These are phyloP conservation scores for Gaultheria prostrata DNA, from an alignment of 148 eudicot species.

Conservation along the genomic window DNA sequence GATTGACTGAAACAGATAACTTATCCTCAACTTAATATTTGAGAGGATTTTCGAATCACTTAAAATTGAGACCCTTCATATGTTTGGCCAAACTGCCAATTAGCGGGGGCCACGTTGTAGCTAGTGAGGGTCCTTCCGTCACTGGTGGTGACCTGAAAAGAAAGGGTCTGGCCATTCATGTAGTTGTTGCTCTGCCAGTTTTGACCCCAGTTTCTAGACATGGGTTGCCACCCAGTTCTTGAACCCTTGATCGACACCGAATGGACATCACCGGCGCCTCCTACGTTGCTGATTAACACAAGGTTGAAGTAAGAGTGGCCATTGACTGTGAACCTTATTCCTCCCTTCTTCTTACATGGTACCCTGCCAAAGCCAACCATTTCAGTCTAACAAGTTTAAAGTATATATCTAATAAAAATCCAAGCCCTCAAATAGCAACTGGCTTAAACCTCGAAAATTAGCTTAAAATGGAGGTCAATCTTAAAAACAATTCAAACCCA, in stretches of 20 bases:
- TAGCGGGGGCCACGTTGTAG: conserved; percentile 27
- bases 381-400: not conserved
- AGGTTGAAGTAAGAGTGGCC: conserved; percentile 34
- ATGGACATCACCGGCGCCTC: conserved; percentile 31
- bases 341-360: conserved; percentile 33
- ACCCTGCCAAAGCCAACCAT: conserved; percentile 20
- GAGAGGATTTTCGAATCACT: not conserved
- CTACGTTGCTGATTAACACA: conserved; percentile 34
- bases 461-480: no score
- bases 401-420: not conserved
- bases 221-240: conserved; percentile 31
- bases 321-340: conserved; percentile 36
- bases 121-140: conserved; percentile 31
- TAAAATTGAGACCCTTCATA: conserved; percentile 28
- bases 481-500: no score
- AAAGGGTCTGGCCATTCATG: conserved; percentile 35
- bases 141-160: conserved; percentile 31
- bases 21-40: not conserved
- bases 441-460: no score
- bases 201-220: conserved; percentile 43
- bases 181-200: conserved; percentile 36
- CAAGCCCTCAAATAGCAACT: not conserved
- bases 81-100: conserved; percentile 43
- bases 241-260: conserved; percentile 35
- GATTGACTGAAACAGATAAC: not conserved